A percentile compares a stretch with the other conserved stretches of the same genome.
phyloP scores from a whole-genome alignment of 2,329 filamentous ascomycete genomes.

The Aspergillus sp. region DNA sequence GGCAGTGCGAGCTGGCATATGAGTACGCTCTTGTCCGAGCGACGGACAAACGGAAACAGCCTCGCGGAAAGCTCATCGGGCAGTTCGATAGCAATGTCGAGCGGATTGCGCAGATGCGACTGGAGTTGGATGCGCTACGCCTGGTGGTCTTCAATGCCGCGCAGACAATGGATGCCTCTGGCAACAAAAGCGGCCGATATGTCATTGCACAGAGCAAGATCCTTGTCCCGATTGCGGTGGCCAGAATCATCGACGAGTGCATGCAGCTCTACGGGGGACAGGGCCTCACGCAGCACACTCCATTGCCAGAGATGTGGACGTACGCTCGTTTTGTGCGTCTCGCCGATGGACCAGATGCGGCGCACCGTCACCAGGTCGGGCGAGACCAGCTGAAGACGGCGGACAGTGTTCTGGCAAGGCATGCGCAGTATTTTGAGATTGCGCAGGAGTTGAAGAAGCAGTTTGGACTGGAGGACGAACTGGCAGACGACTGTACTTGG shows the following conservation, averaged over 20 bases:
- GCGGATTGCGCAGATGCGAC: conserved; percentile 8
- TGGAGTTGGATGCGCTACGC: conserved; percentile 57
- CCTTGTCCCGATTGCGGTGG: not conserved
- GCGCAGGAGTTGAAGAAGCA: conserved; percentile 6
- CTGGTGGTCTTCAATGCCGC: conserved; percentile 84
- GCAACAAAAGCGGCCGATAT: conserved; percentile 31
- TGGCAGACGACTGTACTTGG: conserved; percentile 6
- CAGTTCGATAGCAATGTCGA: conserved; percentile 10
- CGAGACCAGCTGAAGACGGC: not conserved
- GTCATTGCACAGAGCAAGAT: conserved; percentile 13
- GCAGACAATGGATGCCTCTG: conserved; percentile 80
- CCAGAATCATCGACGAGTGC: conserved; percentile 5
- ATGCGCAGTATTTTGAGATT: conserved; percentile 6
- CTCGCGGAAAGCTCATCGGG: conserved; percentile 1
- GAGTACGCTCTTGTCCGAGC: conserved; percentile 5
- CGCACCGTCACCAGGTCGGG: conserved; percentile 5
- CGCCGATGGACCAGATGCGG: conserved; percentile 10
- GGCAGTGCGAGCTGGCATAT: conserved; percentile 6
- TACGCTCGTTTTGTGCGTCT: conserved; percentile 6
- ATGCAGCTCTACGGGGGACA: conserved; percentile 10
- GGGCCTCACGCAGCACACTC: conserved; percentile 10
- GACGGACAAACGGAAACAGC: conserved; percentile 6
- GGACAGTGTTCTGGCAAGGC: not conserved
- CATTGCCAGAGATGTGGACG: conserved; percentile 10
- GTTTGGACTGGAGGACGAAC: conserved; percentile 9